These are phyloP conservation scores for Endocarpon pusillum DNA, from an alignment of 495 filamentous ascomycete genomes.

Conservation along the genomic window DNA sequence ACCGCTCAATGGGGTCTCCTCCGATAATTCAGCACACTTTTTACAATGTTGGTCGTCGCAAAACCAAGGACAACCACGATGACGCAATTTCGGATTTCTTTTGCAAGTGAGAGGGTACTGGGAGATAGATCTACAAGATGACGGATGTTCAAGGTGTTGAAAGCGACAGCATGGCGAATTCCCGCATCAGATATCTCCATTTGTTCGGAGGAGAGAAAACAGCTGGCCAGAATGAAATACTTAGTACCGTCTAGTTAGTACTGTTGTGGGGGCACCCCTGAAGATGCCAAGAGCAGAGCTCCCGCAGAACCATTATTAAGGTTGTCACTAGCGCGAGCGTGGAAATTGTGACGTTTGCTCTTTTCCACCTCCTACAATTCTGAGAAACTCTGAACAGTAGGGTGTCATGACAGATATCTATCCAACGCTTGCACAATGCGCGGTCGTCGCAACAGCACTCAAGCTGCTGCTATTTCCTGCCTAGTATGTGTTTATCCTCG, in stretches of 20 bases:
- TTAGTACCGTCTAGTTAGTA: background rate
- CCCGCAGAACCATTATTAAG: too few relatives aligned
- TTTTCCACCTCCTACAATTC: too few relatives aligned
- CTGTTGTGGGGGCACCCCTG: too few relatives aligned
- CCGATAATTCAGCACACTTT: constrained; percentile 8
- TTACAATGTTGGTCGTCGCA: constrained; percentile 27
- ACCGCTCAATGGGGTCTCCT: too few relatives aligned
- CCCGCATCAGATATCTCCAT: constrained; percentile 36
- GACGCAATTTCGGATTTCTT: constrained; percentile 29
- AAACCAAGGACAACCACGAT: constrained; percentile 34
- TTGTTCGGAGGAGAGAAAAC: constrained; percentile 6
- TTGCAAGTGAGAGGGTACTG: constrained; percentile 24
- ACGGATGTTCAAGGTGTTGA: constrained; percentile 26
- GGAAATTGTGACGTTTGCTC: too few relatives aligned
- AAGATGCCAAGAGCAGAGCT: too few relatives aligned
- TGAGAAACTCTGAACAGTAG: too few relatives aligned
- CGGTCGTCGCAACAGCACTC: constrained; percentile 71
- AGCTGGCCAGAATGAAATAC: constrained; percentile 1
- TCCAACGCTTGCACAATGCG: constrained; percentile 74
- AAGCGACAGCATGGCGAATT: constrained; percentile 29
- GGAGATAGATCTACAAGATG: constrained; percentile 32
- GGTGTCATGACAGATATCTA: constrained; percentile 80
- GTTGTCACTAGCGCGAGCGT: too few relatives aligned
- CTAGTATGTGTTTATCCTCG: constrained; percentile 80
- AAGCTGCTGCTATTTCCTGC: constrained; percentile 90